These are phyloP conservation scores for Cutaneotrichosporon dermatis DNA, from an alignment of 1,284 basidiomycete species.

Conservation along the genomic window DNA sequence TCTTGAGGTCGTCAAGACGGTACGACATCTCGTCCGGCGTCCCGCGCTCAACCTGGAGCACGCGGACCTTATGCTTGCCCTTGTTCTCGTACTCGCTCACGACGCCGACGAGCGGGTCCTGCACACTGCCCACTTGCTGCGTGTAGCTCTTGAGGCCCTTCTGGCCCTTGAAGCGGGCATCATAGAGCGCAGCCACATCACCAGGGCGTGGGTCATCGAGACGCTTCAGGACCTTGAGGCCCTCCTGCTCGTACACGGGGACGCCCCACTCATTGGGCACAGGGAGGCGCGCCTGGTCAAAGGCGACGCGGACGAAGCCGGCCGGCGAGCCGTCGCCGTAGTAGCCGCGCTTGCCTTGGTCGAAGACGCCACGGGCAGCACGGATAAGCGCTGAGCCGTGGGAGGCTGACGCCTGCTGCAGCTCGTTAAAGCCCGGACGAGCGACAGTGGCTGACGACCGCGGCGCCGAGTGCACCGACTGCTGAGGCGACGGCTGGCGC, in stretches of 20 bases:
- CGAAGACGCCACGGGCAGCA: constrained; percentile 61
- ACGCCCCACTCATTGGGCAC: constrained; percentile 58
- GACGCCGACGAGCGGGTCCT: constrained; percentile 66
- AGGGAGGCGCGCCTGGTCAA: constrained; percentile 47
- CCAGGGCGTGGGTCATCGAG: constrained; percentile 72
- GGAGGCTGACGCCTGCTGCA: constrained; percentile 64
- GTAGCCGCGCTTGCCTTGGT: constrained; percentile 67
- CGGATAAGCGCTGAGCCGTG: constrained; percentile 71
- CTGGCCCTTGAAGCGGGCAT: constrained; percentile 81
- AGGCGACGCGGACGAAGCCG: constrained; percentile 66
- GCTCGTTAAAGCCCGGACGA: constrained; percentile 53
- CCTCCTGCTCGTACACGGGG: constrained; percentile 68
- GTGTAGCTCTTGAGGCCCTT: constrained; percentile 69
- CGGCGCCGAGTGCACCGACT: neutral
- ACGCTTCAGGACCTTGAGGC: constrained; percentile 61
- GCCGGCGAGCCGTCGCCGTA: constrained; percentile 76
- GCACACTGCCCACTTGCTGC: constrained; percentile 57
- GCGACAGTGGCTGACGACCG: neutral
- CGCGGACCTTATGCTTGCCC: constrained; percentile 77
- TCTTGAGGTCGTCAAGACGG: constrained; percentile 20
- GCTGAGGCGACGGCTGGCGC: neutral
- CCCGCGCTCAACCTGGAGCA: constrained; percentile 61
- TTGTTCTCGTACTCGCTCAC: constrained; percentile 69
- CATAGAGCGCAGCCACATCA: constrained; percentile 69
- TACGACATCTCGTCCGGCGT: constrained; percentile 22